Evolutionary conservation across 1,284 basidiomycete genomes (phyloP).

Genomic region (Melampsora americana): DNA sequence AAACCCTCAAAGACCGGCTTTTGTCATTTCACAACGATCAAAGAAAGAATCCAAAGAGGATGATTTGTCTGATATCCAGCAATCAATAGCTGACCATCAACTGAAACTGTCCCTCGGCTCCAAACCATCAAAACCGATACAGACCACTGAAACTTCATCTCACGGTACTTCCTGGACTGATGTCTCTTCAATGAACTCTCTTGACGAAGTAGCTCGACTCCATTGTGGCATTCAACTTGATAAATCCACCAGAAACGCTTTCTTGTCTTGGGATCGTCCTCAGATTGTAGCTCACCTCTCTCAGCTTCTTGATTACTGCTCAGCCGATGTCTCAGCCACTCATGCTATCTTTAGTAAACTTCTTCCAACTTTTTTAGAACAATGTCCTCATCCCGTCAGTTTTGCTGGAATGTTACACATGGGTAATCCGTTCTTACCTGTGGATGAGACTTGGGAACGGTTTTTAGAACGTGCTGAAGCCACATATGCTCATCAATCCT

Average conservation of each 20-base stretch:
- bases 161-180: conserved; percentile 72
- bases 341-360: conserved; percentile 75
- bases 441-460: conserved; percentile 80
- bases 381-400: conserved; percentile 88
- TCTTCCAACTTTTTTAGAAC: conserved; percentile 76
- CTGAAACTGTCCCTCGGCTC: background rate
- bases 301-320: conserved; percentile 83
- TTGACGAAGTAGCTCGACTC: conserved; percentile 84
- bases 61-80: conserved; percentile 62
- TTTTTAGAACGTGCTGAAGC: conserved; percentile 76
- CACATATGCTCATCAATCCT: conserved; percentile 72
- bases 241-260: conserved; percentile 75
- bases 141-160: background rate
- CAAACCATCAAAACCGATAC: too few species aligned
- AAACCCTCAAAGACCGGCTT: conserved; percentile 87
- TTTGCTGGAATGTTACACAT: conserved; percentile 88
- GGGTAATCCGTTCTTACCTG: conserved; percentile 85
- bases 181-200: conserved; percentile 83
- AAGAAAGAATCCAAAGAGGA: conserved; percentile 62
- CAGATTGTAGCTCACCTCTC: conserved; percentile 68
- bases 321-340: conserved; percentile 77
- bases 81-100: conserved; percentile 60
- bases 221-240: conserved; percentile 79
- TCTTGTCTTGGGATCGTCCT: conserved; percentile 63
- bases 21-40: conserved; percentile 74